Evolutionary conservation across 1,139 yeast genomes (phyloP), one percentile per base, ranked within the genome.

Genomic region (Zygosaccharomyces pseudobailii): DNA sequence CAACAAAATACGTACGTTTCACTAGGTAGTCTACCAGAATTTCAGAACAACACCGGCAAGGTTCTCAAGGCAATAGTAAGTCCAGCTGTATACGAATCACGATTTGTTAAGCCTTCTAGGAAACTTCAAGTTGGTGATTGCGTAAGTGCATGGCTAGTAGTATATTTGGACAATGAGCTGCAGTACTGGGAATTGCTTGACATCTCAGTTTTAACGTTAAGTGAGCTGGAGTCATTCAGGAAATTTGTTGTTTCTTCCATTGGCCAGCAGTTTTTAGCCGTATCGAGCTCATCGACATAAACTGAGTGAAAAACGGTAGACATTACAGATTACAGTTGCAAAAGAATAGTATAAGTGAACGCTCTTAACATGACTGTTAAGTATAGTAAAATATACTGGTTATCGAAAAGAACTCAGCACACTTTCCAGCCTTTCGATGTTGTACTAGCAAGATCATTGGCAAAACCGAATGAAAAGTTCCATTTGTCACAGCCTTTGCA

Each of bases 401-500:
- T 27, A 2, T 6, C 21, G 25, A 36, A 27, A 35, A 30, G 40
- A 23, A 28, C 28, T 28, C 45, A 27, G 22, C 45, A 45, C 34
- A 44, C 43, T 3, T 45, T 50, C 35, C 41, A 43, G 35, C 43
- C 40, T 22, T 46, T 40, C 32, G 50, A 44, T 22, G 40, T 40
- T 23, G 50, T 45, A 6, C 37, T 45, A 27, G 46, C 47, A 10
- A 39, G 48, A 19, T 48, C 43, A 24, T n/a, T 50, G 35, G 40
- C 52, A 21, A 48, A 46, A 20, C 53, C 53, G 13, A 41, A 49
- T 8, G 63, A 61, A 38, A 48, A 52, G 30, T 45, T 47, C 27
- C 62, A 64, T 57, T 48, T 62, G 10, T 49, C 63, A 3, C 53
- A 51, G 31, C 65, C 65, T 2, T 46, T 62, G 22, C 35, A 35